phyloP scores from a whole-genome alignment of 2,329 filamentous ascomycete species.

The Monilinia vaccinii-corymbosi region DNA sequence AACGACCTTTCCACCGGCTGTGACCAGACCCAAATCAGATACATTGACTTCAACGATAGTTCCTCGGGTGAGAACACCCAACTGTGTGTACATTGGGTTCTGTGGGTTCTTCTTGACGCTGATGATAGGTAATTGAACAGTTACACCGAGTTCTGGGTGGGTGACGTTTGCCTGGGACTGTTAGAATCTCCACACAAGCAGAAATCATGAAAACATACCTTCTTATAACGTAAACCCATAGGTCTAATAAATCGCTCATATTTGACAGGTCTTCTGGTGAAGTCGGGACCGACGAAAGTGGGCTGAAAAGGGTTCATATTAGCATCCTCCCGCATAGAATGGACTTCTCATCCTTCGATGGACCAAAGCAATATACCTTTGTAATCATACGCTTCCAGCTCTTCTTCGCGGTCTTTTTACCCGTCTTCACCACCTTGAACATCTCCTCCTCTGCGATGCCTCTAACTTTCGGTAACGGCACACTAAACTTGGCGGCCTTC shows the following conservation, averaged over 20 bases:
- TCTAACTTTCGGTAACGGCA: constrained; percentile 87
- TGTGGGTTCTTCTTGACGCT: constrained; percentile 77
- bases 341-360: not conserved
- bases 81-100: constrained; percentile 83
- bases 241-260: constrained; percentile 62
- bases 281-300: constrained; percentile 76
- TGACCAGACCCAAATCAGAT: constrained; percentile 81
- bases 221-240: constrained; percentile 73
- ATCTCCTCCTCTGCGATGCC: constrained; percentile 94
- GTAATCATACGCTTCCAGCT: constrained; percentile 59
- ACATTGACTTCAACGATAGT: constrained; percentile 89
- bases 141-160: constrained; percentile 72
- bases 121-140: constrained; percentile 74
- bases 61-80: constrained; percentile 82
- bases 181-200: not conserved
- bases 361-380: constrained; percentile 31
- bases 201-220: constrained; percentile 33
- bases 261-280: constrained; percentile 77
- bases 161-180: constrained; percentile 46
- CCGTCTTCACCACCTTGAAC: constrained; percentile 94
- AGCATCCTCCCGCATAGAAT: not conserved
- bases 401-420: constrained; percentile 79
- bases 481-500: constrained; percentile 87
- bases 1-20: constrained; percentile 83
- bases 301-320: constrained; percentile 32